Base-by-base conservation (phyloP, 768 basidiomycete species). In the Trametes elegans region DNA sequence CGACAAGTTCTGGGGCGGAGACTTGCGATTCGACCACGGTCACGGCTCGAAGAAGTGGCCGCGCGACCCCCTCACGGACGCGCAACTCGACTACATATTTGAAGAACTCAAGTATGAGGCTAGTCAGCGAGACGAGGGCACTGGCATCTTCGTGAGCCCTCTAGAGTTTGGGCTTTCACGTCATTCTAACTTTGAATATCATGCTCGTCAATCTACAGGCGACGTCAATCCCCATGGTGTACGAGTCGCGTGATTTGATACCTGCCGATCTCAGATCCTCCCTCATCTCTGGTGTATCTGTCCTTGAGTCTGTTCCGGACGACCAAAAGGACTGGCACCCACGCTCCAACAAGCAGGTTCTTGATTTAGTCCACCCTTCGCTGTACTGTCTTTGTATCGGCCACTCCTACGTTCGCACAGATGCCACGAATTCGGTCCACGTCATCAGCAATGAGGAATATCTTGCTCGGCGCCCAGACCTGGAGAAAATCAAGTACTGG, bases 241-340 rank as follows among this genome's bases (percentile, higher is more conserved):
- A 55, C 29, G 40, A 53, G 39, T 56, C 54, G 2, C 31, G 34
- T 3, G 41, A 29, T 7, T 39, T 60, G 29, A 56, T 60, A 5
- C 53, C 54, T 3, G n/a, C 46, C 0, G 49, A 42, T 3, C 32
- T 60, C 23, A 60, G 53, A 36, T 27, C 24, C 0, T 5, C 19
- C 1, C 34, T 56, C 18, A 14, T 51, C 7, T 34, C 36, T 13
- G 53, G 29, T 3, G 49, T 42, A 7, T 28, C 53, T 5, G 18
- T 46, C 3, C 71, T 79, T 23, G 75, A 80, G 57, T 56, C 65
- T 32, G 66, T 75, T 7, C 71, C 73, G 0, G 72, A 71, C 6
- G 63, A n/a, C n/a, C n/a, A 67, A 46, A 74, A 71, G 32, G 78
- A 79, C 61, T 79, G 78, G 78, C 78, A 79, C 57, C 78, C 78